Percentiles rank a stretch among this genome's conserved stretches.
Evolutionary conservation across 805 yeast genomes (phyloP).

Genomic region (Danielozyma ontarioensis): DNA sequence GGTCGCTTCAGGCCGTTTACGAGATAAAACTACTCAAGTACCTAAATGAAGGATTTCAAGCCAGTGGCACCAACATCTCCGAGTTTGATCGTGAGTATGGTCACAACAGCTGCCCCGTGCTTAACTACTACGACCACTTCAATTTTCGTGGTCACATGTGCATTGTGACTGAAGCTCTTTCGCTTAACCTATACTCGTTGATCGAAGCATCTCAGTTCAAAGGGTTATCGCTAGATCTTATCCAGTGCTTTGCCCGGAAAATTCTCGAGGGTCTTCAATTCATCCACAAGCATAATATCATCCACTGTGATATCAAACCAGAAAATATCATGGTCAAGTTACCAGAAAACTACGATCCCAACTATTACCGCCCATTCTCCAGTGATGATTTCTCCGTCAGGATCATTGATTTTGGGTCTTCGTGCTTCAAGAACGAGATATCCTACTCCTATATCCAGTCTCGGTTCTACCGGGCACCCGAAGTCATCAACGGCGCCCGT

Average conservation of each 20-base stretch:
- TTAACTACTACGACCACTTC: slow-evolving; percentile 63
- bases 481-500: slow-evolving; percentile 61
- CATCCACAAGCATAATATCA: slow-evolving; percentile 51
- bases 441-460: slow-evolving; percentile 54
- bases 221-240: slow-evolving; percentile 41
- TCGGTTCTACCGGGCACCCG: slow-evolving; percentile 76
- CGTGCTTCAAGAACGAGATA: slow-evolving; percentile 42
- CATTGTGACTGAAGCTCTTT: slow-evolving; percentile 67
- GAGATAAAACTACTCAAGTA: slow-evolving; percentile 65
- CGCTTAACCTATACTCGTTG: slow-evolving; percentile 60
- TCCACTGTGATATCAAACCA: slow-evolving; percentile 86
- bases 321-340: slow-evolving; percentile 61
- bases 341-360: slow-evolving; percentile 13
- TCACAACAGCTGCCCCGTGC: slow-evolving; percentile 25
- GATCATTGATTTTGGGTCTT: slow-evolving; percentile 78
- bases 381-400: slow-evolving; percentile 43
- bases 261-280: slow-evolving; percentile 55
- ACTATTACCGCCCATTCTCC: slow-evolving; percentile 2
- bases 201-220: slow-evolving; percentile 44
- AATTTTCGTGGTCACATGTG: slow-evolving; percentile 80
- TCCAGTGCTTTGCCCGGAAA: slow-evolving; percentile 47
- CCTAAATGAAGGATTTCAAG: slow-evolving; percentile 23
- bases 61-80: slow-evolving; percentile 1
- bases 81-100: slow-evolving; percentile 9
- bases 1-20: slow-evolving; percentile 72